Evolutionary conservation across 345 rosid genomes (phyloP).

Genomic region (Euphorbia lathyris): DNA sequence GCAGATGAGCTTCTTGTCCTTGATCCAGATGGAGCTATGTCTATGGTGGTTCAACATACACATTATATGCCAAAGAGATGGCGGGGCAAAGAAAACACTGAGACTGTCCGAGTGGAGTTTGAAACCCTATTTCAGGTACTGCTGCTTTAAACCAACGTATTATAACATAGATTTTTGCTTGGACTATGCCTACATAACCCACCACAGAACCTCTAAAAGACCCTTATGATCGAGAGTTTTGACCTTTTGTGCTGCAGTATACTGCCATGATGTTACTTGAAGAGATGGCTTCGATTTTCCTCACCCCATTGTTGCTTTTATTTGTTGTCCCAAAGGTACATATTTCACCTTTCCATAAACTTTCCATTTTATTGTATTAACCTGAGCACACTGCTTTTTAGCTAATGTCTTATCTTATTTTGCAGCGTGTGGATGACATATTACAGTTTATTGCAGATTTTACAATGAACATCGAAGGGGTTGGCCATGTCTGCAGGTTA

Average conservation of each 20-base stretch:
- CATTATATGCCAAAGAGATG: slow-evolving; percentile 98
- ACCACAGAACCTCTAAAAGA: neutral
- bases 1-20: slow-evolving; percentile 84
- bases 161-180: neutral
- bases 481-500: slow-evolving; percentile 96
- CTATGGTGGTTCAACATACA: slow-evolving; percentile 84
- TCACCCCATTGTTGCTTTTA: slow-evolving; percentile 84
- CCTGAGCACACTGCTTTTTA: slow-evolving; percentile 3
- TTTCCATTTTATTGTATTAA: slow-evolving; percentile 1
- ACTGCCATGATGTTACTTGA: slow-evolving; percentile 96
- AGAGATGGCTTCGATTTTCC: slow-evolving; percentile 96
- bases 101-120: slow-evolving; percentile 71
- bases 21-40: slow-evolving; percentile 87
- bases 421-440: slow-evolving; percentile 94
- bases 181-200: neutral
- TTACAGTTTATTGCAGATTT: slow-evolving; percentile 80
- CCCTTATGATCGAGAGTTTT: neutral
- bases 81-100: slow-evolving; percentile 86
- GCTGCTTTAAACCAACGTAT: neutral
- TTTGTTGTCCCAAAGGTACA: slow-evolving; percentile 84
- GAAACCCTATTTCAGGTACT: slow-evolving; percentile 94
- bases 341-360: slow-evolving; percentile 12
- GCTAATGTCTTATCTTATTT: slow-evolving; percentile 18
- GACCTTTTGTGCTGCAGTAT: slow-evolving; percentile 50
- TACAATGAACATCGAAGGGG: slow-evolving; percentile 89